Evolutionary conservation across 352 stramenopile genomes (phyloP).

Genomic region (Globisporangium alternatum): DNA sequence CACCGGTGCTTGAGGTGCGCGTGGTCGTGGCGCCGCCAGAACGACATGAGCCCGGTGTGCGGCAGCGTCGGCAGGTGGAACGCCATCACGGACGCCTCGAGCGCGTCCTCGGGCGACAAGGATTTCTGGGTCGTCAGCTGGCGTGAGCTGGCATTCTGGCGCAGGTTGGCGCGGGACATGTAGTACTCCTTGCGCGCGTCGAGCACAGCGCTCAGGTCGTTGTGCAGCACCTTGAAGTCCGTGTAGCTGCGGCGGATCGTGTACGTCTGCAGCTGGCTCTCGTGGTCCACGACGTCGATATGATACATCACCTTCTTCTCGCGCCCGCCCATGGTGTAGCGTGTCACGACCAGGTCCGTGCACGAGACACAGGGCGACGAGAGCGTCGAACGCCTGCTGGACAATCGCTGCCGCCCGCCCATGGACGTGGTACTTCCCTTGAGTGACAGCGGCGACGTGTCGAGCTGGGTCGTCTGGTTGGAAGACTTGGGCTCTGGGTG

Average conservation of each 20-base stretch:
- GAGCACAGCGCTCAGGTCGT: conserved; percentile 60
- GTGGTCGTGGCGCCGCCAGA: conserved; percentile 79
- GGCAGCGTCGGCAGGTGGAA: conserved; percentile 70
- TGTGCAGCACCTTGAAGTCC: conserved; percentile 79
- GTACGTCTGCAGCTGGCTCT: conserved; percentile 77
- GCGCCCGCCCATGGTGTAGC: conserved; percentile 59
- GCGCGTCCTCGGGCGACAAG: conserved; percentile 30
- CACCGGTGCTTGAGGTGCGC: conserved; percentile 69
- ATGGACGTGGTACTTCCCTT: not conserved
- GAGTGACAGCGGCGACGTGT: conserved; percentile 12
- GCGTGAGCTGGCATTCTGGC: not conserved
- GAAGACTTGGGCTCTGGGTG: conserved; percentile 4
- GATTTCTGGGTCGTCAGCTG: conserved; percentile 9
- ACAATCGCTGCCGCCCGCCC: conserved; percentile 12
- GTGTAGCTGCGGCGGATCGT: conserved; percentile 85
- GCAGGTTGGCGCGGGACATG: conserved; percentile 13
- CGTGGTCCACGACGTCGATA: conserved; percentile 74
- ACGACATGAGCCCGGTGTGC: conserved; percentile 69
- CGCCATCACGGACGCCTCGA: conserved; percentile 54
- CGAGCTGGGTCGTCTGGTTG: not conserved
- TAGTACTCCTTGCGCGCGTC: conserved; percentile 64
- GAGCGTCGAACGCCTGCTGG: conserved; percentile 39
- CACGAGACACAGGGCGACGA: conserved; percentile 31
- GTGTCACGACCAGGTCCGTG: conserved; percentile 65
- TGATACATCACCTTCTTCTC: conserved; percentile 89